Percentiles rank a stretch among this genome's conserved stretches.
phyloP scores from a whole-genome alignment of 352 stramenopile genomes.

The Plasmopara muralis region DNA sequence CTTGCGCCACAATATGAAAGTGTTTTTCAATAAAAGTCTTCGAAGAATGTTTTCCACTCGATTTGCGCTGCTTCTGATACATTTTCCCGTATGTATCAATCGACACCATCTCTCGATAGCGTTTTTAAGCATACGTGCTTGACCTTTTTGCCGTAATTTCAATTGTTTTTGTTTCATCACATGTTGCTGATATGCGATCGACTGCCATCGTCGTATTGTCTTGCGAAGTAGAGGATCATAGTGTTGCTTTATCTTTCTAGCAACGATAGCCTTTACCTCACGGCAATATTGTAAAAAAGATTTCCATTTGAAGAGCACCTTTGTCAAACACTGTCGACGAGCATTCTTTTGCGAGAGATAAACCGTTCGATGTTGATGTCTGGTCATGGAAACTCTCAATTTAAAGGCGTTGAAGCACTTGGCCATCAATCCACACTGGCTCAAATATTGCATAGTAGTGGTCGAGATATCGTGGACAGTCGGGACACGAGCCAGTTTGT shows the following conservation, averaged over 20 bases:
- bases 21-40: constrained; percentile 4
- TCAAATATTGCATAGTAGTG: constrained; percentile 14
- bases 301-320: constrained; percentile 16
- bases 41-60: constrained; percentile 1
- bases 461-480: constrained; percentile 9
- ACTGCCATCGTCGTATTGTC: constrained; percentile 12
- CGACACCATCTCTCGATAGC: constrained; percentile 11
- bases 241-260: constrained; percentile 6
- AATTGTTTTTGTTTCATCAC: constrained; percentile 14
- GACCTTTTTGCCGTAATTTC: constrained; percentile 12
- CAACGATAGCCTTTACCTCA: constrained; percentile 6
- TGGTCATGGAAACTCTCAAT: constrained; percentile 9
- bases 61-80: constrained; percentile 1
- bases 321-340: constrained; percentile 8
- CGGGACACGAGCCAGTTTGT: constrained; percentile 5
- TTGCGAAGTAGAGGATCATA: constrained; percentile 6
- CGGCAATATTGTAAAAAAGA: constrained; percentile 5
- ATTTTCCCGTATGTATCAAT: constrained; percentile 9
- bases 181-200: background rate
- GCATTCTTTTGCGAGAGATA: constrained; percentile 15
- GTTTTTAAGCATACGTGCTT: background rate
- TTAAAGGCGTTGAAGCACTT: constrained; percentile 27
- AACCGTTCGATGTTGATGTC: constrained; percentile 6
- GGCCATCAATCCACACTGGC: constrained; percentile 9
- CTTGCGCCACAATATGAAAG: constrained; percentile 10